phyloP scores from a whole-genome alignment of 1,139 yeast genomes.

The Geotrichum histeridarum region DNA sequence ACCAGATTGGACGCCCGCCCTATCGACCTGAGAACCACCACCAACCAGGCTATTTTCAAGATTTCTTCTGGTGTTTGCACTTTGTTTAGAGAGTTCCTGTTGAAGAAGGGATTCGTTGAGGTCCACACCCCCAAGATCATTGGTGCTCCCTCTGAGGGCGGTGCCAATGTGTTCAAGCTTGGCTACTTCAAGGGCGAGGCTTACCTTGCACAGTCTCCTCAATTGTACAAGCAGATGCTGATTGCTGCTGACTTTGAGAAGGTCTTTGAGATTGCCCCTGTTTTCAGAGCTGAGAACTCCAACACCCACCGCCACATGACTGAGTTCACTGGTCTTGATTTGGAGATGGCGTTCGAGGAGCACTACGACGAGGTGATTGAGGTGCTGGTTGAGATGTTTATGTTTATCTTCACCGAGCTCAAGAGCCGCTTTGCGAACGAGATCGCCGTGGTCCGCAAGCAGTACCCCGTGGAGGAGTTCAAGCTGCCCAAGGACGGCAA shows the following conservation, averaged over 20 bases:
- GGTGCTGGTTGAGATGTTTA: constrained; percentile 74
- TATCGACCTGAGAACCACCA: constrained; percentile 90
- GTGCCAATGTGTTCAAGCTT: constrained; percentile 91
- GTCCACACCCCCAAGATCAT: constrained; percentile 93
- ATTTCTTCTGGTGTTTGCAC: constrained; percentile 85
- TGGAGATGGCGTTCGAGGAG: constrained; percentile 97
- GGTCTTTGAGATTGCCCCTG: constrained; percentile 95
- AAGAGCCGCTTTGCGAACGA: constrained; percentile 74
- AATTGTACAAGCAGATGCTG: constrained; percentile 93
- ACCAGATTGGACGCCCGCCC: constrained; percentile 93
- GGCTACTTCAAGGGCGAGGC: constrained; percentile 90
- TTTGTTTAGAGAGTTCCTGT: constrained; percentile 83
- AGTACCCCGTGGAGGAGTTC: constrained; percentile 96
- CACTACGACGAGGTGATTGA: constrained; percentile 95
- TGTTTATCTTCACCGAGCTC: constrained; percentile 80
- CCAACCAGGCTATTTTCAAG: constrained; percentile 95
- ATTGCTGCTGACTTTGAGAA: constrained; percentile 96
- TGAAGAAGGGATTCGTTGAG: constrained; percentile 67
- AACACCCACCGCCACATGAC: constrained; percentile 99
- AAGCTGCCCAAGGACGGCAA: constrained; percentile 67
- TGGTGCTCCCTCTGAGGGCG: constrained; percentile 97
- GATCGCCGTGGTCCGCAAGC: constrained; percentile 84
- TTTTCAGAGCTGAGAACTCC: constrained; percentile 97
- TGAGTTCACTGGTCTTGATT: constrained; percentile 93
- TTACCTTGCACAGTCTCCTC: constrained; percentile 96